phyloP scores from a whole-genome alignment of 352 stramenopile species.

The Phytopythium litorale region DNA sequence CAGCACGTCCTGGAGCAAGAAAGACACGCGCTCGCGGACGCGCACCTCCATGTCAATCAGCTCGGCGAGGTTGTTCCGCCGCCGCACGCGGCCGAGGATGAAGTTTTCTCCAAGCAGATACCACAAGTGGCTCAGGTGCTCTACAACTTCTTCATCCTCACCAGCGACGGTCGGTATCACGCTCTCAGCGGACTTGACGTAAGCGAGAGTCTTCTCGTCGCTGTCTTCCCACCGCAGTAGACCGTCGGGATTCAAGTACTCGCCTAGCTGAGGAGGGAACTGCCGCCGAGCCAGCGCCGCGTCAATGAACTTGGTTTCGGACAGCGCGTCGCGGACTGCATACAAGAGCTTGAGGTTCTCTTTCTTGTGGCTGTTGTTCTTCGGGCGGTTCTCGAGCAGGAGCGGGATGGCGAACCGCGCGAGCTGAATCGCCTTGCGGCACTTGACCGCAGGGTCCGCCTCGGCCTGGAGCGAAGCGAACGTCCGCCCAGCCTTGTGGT shows the following conservation, averaged over 20 bases:
- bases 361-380: slow-evolving; percentile 73
- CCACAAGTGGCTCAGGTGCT: slow-evolving; percentile 53
- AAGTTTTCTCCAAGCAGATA: slow-evolving; percentile 73
- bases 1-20: slow-evolving; percentile 57
- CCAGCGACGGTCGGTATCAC: not conserved
- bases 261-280: not conserved
- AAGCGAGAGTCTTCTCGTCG: not conserved
- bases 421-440: slow-evolving; percentile 27
- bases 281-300: not conserved
- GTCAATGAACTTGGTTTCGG: slow-evolving; percentile 9
- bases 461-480: slow-evolving; percentile 29
- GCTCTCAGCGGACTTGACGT: not conserved
- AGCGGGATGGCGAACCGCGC: slow-evolving; percentile 57
- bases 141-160: not conserved
- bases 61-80: slow-evolving; percentile 52
- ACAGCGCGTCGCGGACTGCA: slow-evolving; percentile 45
- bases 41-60: slow-evolving; percentile 56
- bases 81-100: slow-evolving; percentile 54
- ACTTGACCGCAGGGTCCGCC: slow-evolving; percentile 11
- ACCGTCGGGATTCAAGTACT: slow-evolving; percentile 1
- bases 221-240: not conserved
- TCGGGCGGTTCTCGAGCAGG: slow-evolving; percentile 44
- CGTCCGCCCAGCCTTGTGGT: slow-evolving; percentile 53
- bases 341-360: slow-evolving; percentile 65
- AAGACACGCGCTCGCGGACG: slow-evolving; percentile 51